Base-by-base conservation (phyloP, 768 basidiomycete species). In the Auricularia sp. region DNA sequence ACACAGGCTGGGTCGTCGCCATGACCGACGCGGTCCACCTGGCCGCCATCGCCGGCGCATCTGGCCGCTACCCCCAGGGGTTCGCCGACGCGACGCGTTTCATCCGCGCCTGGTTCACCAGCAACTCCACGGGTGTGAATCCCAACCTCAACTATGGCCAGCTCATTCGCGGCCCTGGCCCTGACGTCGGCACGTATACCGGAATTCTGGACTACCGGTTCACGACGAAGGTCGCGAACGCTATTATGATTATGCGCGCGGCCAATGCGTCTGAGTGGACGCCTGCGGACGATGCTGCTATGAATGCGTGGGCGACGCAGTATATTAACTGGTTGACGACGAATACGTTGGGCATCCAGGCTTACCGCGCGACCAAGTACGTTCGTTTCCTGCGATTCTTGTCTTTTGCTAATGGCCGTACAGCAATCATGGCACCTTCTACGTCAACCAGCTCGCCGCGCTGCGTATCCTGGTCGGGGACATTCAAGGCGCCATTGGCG, bases 391-490 rank as follows among this genome's bases (percentile, higher is more conserved):
- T 62, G 29, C 53, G 10, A 29, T 23, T 39, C 33, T 16, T 18
- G 29, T n/a, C 10, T 42, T 58, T 5, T 23, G 29, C 62, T 65
- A 8, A 42, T 29, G 36, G 34, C 60, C 1, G 11, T 12, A 61
- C 67, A 88, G 86, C 69, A 88, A 88, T 67, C 87, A 87, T 67
- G 86, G 84, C 36, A 77, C 82, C 0, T 88, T 83, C 72, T 88
- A 82, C 71, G 82, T 77, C 69, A 83, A 81, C 67, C 86, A 89
- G 69, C 75, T 83, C 0, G 80, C 82, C 0, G 77, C 85, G 0
- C 72, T 86, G 51, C 82, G 85, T 68, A 71, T 87, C 44, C 70
- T 88, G 11, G 75, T 81, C 34, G 79, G 80, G 58, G 81, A 87
- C 71, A 71, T 72, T 3, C 66, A 70, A 8, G 84, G 83, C 18